Base-by-base conservation (phyloP, 306 rosid genomes). In the Pyrus communis region DNA sequence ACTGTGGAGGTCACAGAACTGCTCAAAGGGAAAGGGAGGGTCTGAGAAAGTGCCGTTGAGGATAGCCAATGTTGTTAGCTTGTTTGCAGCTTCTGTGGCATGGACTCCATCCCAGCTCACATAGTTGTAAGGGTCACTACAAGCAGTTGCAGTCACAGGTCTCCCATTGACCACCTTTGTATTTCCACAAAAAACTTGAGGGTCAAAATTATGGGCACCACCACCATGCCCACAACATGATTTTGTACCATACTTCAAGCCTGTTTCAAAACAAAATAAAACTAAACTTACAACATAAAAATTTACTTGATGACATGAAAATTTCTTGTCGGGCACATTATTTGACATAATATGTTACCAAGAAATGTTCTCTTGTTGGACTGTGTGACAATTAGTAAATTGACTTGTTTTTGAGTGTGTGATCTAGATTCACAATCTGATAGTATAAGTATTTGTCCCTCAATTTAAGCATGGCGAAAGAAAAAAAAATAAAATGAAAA, bases 31-130 rank as follows among this genome's bases (percentile, higher is more conserved):
- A 72, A 94, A 89, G 52, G 89, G 86, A 21, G 97, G 96, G 62
- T 92, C 86, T 57, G 75, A 94, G 80, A 81, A 87, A 31, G 93
- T 85, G 75, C 97, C 95, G 77, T 80, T 91, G 17, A 94, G 91
- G 80, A 91, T 86, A 33, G 98, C 96, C 75, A 43, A 66, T 7
- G 98, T 83, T 11, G 75, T 38, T 75, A 88, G 87, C 87, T 92
- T 92, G 82, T 92, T 94, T 68, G 93, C 97, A 75, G 93, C 93
- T 83, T 94, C 98, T 59, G 96, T 87, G 75, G 97, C 78, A 75
- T 94, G 98, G n/a, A 94, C 79, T 45, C 96, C 98, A 86, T 94
- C 97, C 95, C 96, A 94, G 79, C 98, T 92, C 46, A 89, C 96
- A 60, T 92, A 92, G 82, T 90, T 90, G 64, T 81, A 64, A 2